phyloP scores from a whole-genome alignment of 2,329 filamentous ascomycete genomes.

The Mycosphaerelloides madeirae region DNA sequence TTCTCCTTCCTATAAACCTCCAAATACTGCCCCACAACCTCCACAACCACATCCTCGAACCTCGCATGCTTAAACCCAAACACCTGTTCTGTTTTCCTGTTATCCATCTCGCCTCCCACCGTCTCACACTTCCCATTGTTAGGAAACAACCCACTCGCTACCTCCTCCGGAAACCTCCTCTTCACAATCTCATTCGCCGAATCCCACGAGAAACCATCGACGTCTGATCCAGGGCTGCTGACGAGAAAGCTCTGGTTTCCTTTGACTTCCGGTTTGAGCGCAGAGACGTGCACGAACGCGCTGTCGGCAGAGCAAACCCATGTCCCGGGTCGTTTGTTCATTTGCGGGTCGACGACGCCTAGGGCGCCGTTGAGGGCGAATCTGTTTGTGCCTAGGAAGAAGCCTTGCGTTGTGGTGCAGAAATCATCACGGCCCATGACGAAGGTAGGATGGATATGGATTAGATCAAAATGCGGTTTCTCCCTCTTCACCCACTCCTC shows the following conservation, averaged over 20 bases:
- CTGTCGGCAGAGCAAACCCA: conserved; percentile 31
- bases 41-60: conserved; percentile 16
- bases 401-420: conserved; percentile 16
- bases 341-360: conserved; percentile 9
- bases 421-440: conserved; percentile 31
- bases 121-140: conserved; percentile 8
- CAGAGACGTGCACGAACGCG: conserved; percentile 29
- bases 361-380: conserved; percentile 17
- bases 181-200: conserved; percentile 14
- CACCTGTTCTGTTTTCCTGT: conserved; percentile 14
- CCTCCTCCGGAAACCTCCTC: conserved; percentile 16
- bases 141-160: conserved; percentile 4
- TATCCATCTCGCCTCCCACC: conserved; percentile 5
- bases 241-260: conserved; percentile 21
- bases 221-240: conserved; percentile 11
- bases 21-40: conserved; percentile 14
- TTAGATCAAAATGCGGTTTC: conserved; percentile 27
- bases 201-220: conserved; percentile 16
- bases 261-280: conserved; percentile 18
- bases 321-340: not conserved
- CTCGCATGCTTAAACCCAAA: conserved; percentile 16
- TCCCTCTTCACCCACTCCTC: conserved; percentile 23
- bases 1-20: no score
- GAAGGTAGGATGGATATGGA: conserved; percentile 28
- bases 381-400: conserved; percentile 23